phyloP scores from a whole-genome alignment of 768 basidiomycete genomes.

The Boletus barrowsii region DNA sequence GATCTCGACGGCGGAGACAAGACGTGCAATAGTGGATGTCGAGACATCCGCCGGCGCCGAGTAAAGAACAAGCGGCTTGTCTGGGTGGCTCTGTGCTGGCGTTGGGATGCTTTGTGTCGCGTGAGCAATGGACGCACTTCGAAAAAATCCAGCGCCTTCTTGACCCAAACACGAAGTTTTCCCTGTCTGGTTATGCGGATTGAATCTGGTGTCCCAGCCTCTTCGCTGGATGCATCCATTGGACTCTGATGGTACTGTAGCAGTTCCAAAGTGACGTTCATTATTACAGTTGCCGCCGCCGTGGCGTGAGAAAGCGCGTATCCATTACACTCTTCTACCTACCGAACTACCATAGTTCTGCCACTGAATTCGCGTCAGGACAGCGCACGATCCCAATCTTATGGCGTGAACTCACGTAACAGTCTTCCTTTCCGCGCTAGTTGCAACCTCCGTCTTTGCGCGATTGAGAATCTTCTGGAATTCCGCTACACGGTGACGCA shows the following conservation, averaged over 20 bases:
- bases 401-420: conserved; percentile 56
- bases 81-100: conserved; percentile 42
- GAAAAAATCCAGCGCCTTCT: conserved; percentile 51
- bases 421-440: conserved; percentile 77
- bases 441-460: conserved; percentile 88
- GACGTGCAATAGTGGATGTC: conserved; percentile 48
- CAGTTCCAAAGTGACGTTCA: not conserved
- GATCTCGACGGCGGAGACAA: conserved; percentile 79
- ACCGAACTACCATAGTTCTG: conserved; percentile 55
- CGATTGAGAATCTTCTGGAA: conserved; percentile 96
- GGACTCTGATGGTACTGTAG: not conserved
- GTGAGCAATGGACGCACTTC: conserved; percentile 38
- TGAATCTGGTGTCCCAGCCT: conserved; percentile 21
- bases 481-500: conserved; percentile 90
- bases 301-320: conserved; percentile 20
- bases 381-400: not conserved
- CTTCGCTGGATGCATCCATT: conserved; percentile 19
- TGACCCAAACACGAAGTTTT: conserved; percentile 52
- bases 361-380: conserved; percentile 39
- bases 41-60: conserved; percentile 47
- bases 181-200: conserved; percentile 57
- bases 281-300: not conserved
- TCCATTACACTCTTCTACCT: conserved; percentile 11
- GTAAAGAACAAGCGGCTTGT: conserved; percentile 52
- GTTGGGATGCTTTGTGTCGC: conserved; percentile 5